phyloP scores from a whole-genome alignment of 139 green algal species.

The Chlamydomonas incerta region DNA sequence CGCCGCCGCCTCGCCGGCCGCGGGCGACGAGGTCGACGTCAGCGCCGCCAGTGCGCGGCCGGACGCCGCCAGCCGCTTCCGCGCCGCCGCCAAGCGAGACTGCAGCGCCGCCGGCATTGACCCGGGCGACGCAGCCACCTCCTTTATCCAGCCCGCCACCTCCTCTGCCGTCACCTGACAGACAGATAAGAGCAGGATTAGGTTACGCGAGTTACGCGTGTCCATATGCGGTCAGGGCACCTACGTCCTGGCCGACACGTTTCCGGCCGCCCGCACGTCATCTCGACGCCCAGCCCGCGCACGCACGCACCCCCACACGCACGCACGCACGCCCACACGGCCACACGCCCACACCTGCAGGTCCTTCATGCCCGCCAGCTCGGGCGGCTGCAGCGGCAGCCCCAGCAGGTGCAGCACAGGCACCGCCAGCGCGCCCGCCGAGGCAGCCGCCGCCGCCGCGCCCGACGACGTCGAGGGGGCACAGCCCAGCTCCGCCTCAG shows the following conservation, averaged over 20 bases:
- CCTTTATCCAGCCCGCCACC: not conserved
- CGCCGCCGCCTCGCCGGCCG: not conserved
- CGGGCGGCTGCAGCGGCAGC: constrained; percentile 6
- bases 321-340: not conserved
- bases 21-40: not conserved
- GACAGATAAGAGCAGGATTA: no score
- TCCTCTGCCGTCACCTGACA: constrained; percentile 31
- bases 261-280: no score
- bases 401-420: constrained; percentile 18
- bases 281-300: not conserved
- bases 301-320: no score
- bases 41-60: constrained; percentile 4
- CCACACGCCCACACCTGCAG: not conserved
- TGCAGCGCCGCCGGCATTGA: not conserved
- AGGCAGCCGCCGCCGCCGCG: not conserved
- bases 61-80: not conserved
- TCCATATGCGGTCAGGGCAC: no score
- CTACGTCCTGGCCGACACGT: no score
- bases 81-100: not conserved
- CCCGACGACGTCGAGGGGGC: not conserved
- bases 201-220: no score
- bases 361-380: constrained; percentile 7
- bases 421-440: not conserved
- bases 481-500: constrained; percentile 23
- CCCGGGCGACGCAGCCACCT: not conserved